A percentile compares a stretch with the other conserved stretches of the same genome.
Evolutionary conservation across 1,139 yeast species (phyloP).

Genomic region (Suhomyces guaymorum): DNA sequence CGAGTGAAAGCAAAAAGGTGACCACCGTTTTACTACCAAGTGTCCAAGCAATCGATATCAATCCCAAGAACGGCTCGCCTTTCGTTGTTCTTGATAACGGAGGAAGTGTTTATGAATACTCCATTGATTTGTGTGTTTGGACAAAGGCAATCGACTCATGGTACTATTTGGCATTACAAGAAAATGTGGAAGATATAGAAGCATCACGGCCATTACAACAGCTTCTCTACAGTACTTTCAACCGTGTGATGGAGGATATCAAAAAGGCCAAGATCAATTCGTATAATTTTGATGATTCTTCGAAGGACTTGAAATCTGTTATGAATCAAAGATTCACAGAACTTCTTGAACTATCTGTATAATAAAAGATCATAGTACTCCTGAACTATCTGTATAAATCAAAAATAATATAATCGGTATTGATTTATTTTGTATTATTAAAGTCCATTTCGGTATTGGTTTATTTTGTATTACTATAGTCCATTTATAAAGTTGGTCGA

Average conservation of each 20-base stretch:
- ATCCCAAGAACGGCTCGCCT: constrained; percentile 43
- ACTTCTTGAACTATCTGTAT: constrained; percentile 7
- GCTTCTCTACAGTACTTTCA: constrained; percentile 16
- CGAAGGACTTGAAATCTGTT: constrained; percentile 21
- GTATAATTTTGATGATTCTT: constrained; percentile 23
- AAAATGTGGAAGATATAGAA: constrained; percentile 3
- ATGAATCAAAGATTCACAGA: constrained; percentile 29
- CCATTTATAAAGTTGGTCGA: too few relatives aligned
- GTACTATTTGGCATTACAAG: constrained; percentile 32
- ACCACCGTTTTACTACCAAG: constrained; percentile 25
- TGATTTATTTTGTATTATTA: neutral
- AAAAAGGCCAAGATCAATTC: constrained; percentile 22
- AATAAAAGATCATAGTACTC: neutral
- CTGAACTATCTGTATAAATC: too few relatives aligned
- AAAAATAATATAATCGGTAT: too few relatives aligned
- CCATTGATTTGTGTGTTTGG: constrained; percentile 47
- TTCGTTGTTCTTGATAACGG: constrained; percentile 37
- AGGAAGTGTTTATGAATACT: constrained; percentile 44
- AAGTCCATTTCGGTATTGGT: neutral
- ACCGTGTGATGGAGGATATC: constrained; percentile 24
- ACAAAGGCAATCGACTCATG: constrained; percentile 48
- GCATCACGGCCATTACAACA: constrained; percentile 7
- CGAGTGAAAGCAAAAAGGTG: constrained; percentile 14
- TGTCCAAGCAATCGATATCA: constrained; percentile 34
- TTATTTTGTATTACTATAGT: too few relatives aligned